A percentile compares a stretch with the other conserved stretches of the same genome.
phyloP scores from a whole-genome alignment of 2,329 filamentous ascomycete genomes.

The Apiospora hydei region DNA sequence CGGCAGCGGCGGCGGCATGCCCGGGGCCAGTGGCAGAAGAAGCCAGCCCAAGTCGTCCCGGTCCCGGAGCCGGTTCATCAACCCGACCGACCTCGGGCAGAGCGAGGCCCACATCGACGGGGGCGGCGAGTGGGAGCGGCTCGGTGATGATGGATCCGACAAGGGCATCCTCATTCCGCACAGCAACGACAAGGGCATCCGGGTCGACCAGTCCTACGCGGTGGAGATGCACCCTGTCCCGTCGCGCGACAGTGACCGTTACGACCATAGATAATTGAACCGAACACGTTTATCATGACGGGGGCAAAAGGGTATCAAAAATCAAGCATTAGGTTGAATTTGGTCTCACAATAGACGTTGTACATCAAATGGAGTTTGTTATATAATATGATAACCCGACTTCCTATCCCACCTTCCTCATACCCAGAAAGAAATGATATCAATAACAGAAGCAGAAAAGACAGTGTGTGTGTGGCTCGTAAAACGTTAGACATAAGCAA shows the following conservation, averaged over 20 bases:
- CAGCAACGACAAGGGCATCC: neutral
- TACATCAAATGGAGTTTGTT: too few species aligned
- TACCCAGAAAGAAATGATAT: neutral
- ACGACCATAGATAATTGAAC: neutral
- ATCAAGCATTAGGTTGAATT: neutral
- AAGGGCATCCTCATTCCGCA: constrained; percentile 12
- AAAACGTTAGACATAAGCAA: neutral
- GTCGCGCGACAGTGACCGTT: neutral
- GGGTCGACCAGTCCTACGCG: constrained; percentile 26
- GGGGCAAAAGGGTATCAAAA: too few species aligned
- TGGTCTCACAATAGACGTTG: neutral
- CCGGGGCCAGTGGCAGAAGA: too few species aligned
- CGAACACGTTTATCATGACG: too few species aligned
- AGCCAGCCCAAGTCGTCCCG: neutral
- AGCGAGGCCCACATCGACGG: neutral
- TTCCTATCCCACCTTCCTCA: too few species aligned
- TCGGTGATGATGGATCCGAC: constrained; percentile 18
- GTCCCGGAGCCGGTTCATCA: neutral
- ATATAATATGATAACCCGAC: neutral
- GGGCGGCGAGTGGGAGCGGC: constrained; percentile 23
- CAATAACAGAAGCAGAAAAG: neutral
- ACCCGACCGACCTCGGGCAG: neutral
- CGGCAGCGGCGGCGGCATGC: neutral
- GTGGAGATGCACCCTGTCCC: constrained; percentile 22
- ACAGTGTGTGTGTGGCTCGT: neutral